phyloP scores from a whole-genome alignment of 805 yeast genomes.

The Cyberlindnera japonica region DNA sequence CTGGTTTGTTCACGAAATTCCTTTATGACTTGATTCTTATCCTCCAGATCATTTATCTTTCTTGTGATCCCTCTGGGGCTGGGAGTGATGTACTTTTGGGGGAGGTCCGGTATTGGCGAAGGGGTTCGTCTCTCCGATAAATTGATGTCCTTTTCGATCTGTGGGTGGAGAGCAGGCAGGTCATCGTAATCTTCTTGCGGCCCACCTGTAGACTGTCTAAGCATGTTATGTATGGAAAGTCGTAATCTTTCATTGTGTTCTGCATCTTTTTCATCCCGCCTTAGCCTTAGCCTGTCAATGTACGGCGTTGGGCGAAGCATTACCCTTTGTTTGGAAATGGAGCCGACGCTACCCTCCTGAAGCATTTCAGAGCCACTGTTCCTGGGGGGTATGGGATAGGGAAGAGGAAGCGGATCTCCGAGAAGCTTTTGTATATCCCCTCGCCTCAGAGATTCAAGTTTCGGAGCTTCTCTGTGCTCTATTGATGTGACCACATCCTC shows the following conservation, averaged over 20 bases:
- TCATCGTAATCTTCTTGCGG: no score
- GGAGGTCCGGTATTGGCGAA: neutral
- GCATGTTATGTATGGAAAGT: neutral
- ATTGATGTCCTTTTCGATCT: neutral
- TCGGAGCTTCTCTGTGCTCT: neutral
- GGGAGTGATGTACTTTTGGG: neutral
- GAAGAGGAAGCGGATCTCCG: constrained; percentile 39
- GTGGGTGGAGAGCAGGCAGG: no score
- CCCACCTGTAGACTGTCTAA: neutral
- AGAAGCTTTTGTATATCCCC: constrained; percentile 16
- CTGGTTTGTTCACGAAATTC: constrained; percentile 6
- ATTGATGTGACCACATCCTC: neutral
- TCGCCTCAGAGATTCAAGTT: neutral
- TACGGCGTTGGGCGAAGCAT: neutral
- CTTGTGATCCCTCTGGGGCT: neutral
- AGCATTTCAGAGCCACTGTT: no score
- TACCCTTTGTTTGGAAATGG: no score
- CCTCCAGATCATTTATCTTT: neutral
- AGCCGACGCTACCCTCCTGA: no score
- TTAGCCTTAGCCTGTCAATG: neutral
- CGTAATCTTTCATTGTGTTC: neutral
- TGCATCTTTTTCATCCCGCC: neutral
- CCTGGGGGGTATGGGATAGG: constrained; percentile 25
- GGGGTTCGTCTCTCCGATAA: neutral
- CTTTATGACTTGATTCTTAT: constrained; percentile 6